Evolutionary conservation across 2,329 filamentous ascomycete genomes (phyloP), one percentile per base, ranked within the genome.

Genomic region (Sclerotinia trifoliorum): DNA sequence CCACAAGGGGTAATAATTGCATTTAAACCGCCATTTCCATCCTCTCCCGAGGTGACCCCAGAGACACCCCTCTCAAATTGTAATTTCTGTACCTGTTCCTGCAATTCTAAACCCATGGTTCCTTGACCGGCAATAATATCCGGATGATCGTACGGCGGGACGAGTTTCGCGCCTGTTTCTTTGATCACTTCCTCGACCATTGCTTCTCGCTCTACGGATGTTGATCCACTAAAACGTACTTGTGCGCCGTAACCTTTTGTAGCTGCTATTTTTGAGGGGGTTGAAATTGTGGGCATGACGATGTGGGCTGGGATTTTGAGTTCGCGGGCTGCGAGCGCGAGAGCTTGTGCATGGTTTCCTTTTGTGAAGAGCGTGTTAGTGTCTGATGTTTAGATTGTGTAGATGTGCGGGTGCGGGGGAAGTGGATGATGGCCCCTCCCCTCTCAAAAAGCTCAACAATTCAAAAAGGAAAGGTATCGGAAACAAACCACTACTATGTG

Each of bases 291-390:
- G 0, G 94, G 94, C 94, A 98, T 98, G 69, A 98, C 89, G 76
- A 98, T 94, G 81, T 94, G 87, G 0, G 93, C 92, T 15, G 90
- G 89, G 71, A 97, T 88, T 65, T 83, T 81, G 76, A 90, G 87
- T 49, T 89, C 89, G 24, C 83, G 84, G 2, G 94, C 93, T 0
- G 94, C 94, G 63, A 97, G 89, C 2, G 94, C 88, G 68, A 98
- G 88, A 1, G 95, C 94, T 82, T 97, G 93, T 0, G 94, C 94
- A 78, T 98, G 95, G 80, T 98, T 98, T 69, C 94, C 94, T 94
- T 35, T 60, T 15, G 3, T 57, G 0, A 21, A 35, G 7, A 21
- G 10, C 3, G 15, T 39, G 29, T 67, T 46, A 67, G 65, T 4
- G 26, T 15, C 26, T 56, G 21, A 21, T 49, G 2, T 49, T 49